These are phyloP conservation scores for Hypoxylon sp. DNA, from an alignment of 2,329 filamentous ascomycete genomes.

Conservation along the genomic window DNA sequence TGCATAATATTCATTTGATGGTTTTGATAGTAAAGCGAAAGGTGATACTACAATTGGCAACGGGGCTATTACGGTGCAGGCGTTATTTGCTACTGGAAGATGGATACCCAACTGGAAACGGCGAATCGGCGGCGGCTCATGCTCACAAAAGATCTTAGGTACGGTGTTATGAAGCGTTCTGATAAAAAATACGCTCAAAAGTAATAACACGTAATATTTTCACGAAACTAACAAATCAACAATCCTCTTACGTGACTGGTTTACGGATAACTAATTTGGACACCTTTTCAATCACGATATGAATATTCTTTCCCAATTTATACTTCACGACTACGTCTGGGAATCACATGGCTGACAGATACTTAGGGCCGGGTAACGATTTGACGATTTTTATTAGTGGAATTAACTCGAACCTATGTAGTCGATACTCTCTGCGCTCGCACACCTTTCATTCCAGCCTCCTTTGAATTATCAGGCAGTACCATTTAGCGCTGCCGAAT, in stretches of 20 bases:
- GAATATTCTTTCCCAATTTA: background rate
- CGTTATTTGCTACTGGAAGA: background rate
- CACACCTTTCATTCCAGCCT: no score
- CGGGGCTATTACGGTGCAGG: background rate
- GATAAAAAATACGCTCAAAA: background rate
- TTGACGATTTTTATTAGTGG: no score
- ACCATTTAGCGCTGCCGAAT: background rate
- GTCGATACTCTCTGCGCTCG: background rate
- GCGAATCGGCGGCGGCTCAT: slow-evolving; percentile 7
- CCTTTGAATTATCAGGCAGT: no score
- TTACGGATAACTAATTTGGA: background rate
- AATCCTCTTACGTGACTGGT: background rate
- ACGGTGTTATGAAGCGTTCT: background rate
- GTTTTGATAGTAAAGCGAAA: no score
- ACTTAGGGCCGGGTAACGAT: no score
- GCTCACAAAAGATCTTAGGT: background rate
- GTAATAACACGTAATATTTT: no score
- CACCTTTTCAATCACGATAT: background rate
- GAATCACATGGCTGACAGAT: background rate
- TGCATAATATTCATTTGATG: background rate
- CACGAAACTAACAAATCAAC: no score
- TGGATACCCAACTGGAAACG: slow-evolving; percentile 31
- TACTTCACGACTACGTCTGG: background rate
- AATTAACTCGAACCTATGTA: background rate
- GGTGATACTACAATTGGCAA: background rate